Evolutionary conservation across 2,329 filamentous ascomycete genomes (phyloP).

Genomic region (Clonostachys byssicola): DNA sequence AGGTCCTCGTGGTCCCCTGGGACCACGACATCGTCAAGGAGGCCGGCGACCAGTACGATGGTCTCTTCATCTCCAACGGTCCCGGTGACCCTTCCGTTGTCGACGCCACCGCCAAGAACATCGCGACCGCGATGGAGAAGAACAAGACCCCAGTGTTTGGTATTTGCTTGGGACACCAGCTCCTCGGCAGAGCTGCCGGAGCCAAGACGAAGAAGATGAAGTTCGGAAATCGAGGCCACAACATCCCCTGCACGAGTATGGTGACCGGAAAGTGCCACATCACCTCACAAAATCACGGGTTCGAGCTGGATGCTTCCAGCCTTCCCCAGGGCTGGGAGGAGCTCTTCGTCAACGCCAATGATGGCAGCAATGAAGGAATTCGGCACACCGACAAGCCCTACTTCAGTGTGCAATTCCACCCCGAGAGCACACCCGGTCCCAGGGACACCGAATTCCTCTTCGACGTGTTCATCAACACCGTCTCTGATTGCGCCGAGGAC

Average conservation of each 20-base stretch:
- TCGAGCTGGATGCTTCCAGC: slow-evolving; percentile 77
- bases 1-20: slow-evolving; percentile 94
- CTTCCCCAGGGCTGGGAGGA: slow-evolving; percentile 82
- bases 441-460: slow-evolving; percentile 96
- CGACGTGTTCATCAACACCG: slow-evolving; percentile 89
- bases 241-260: slow-evolving; percentile 96
- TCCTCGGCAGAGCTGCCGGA: slow-evolving; percentile 83
- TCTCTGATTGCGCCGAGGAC: slow-evolving; percentile 67
- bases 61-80: slow-evolving; percentile 96
- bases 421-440: slow-evolving; percentile 92
- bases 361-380: slow-evolving; percentile 97
- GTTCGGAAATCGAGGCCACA: slow-evolving; percentile 97
- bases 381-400: slow-evolving; percentile 80
- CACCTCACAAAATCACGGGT: slow-evolving; percentile 98
- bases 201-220: slow-evolving; percentile 94
- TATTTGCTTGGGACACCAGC: slow-evolving; percentile 93
- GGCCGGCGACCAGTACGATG: slow-evolving; percentile 82
- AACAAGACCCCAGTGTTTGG: slow-evolving; percentile 87
- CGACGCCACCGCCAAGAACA: slow-evolving; percentile 73
- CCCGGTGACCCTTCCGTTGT: slow-evolving; percentile 92
- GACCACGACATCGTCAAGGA: slow-evolving; percentile 83
- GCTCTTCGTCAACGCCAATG: slow-evolving; percentile 96
- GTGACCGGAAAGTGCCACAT: slow-evolving; percentile 97
- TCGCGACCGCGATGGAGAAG: slow-evolving; percentile 70
- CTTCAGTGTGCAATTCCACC: slow-evolving; percentile 99